Base-by-base conservation (phyloP, 352 stramenopile genomes). In the Globisporangium cederbergense region DNA sequence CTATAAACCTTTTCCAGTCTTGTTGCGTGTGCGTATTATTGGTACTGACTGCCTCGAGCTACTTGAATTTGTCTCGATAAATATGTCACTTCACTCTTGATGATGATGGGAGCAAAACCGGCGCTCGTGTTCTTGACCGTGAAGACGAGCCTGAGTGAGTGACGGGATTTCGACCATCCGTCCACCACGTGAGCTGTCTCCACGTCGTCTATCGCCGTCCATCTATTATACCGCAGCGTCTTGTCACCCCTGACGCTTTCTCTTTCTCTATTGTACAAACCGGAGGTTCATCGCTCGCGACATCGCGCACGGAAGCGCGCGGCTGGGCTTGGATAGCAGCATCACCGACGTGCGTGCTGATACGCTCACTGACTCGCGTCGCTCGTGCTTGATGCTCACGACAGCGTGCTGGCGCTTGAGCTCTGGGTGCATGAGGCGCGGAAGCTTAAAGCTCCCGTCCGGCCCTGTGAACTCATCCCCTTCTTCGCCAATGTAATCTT, bases 191-290 rank as follows among this genome's bases (percentile, higher is more conserved):
- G 3, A 42, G 32, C 28, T 57, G 14, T 57, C 51, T 42, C 28
- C 20, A 14, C 36, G 16, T 8, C 36, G 54, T 11, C 5, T 9
- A 25, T 18, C 30, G 54, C 54, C 36, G 54, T 34, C 25, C 54
- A 49, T 53, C 22, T 54, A 46, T 25, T 63, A 53, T 63, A 63
- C 28, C 57, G 43, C 30, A 40, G 18, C 22, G 28, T 22, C 47
- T 54, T 7, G 47, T 14, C 14, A 28, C 32, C 32, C 32, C 32
- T 11, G 50, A 56, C 25, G 30, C 25, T 25, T 42, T 14, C 20
- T 30, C 57, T 49, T 20, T 58, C 42, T 22, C 42, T 64, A 64
- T 55, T 64, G 58, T 64, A 64, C 58, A 64, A 64, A 57, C 36
- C 58, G 58, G 20, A 64, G 47, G 14, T 53, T 40, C 20, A 58